phyloP scores from a whole-genome alignment of 2,329 filamentous ascomycete species.

The Hirsutella thompsonii region DNA sequence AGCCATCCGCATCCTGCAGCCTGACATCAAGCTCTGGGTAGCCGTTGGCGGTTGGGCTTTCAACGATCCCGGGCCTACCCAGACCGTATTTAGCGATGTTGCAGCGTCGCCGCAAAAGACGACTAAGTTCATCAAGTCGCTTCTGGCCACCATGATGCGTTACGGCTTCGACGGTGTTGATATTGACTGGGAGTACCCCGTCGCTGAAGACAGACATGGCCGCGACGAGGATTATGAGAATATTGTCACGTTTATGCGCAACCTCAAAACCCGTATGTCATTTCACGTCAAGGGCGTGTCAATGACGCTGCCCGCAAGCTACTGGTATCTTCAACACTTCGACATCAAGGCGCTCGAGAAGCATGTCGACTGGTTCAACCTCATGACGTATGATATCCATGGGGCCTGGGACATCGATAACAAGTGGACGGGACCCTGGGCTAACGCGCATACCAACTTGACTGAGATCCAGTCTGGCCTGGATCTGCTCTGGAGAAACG shows the following conservation, averaged over 20 bases:
- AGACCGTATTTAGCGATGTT: conserved; percentile 17
- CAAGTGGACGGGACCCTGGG: conserved; percentile 17
- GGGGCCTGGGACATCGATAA: conserved; percentile 25
- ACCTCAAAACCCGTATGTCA: too few relatives aligned
- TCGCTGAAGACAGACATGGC: too few relatives aligned
- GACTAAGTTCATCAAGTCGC: conserved; percentile 19
- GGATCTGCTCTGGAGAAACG: conserved; percentile 31
- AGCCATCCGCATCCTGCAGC: conserved; percentile 7
- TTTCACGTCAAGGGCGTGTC: too few relatives aligned
- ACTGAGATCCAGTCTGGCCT: conserved; percentile 29
- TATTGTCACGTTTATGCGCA: too few relatives aligned
- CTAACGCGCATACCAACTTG: conserved; percentile 30
- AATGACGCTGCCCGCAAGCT: conserved; percentile 14
- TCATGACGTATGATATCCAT: conserved; percentile 30
- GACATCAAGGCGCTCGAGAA: conserved; percentile 8
- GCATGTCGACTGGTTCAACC: conserved; percentile 23
- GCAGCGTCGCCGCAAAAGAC: conserved; percentile 4
- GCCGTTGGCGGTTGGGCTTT: conserved; percentile 23
- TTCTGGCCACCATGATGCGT: conserved; percentile 24
- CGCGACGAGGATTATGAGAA: too few relatives aligned
- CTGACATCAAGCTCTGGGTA: conserved; percentile 16
- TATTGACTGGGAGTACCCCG: conserved; percentile 17
- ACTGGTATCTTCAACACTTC: conserved; percentile 17
- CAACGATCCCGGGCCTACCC: conserved; percentile 12
- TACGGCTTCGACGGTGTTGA: conserved; percentile 23